phyloP scores from a whole-genome alignment of 1,284 basidiomycete species.

The Anthracocystis setariae region DNA sequence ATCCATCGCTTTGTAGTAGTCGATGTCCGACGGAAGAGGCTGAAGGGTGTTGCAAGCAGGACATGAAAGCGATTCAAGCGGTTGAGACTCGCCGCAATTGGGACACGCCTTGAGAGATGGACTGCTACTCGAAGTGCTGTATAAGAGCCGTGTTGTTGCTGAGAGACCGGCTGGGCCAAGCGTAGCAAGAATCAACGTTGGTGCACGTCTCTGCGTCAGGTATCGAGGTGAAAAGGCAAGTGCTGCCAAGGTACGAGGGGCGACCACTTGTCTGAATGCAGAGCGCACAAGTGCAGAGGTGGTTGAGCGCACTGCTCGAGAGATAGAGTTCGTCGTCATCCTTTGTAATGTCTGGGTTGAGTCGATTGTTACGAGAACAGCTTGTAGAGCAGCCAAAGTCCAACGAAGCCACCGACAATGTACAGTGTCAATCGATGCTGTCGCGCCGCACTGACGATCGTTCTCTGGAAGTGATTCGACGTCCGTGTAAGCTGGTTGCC shows the following conservation, averaged over 20 bases:
- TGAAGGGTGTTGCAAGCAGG: slow-evolving; percentile 53
- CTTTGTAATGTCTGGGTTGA: background rate
- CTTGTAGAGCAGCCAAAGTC: slow-evolving; percentile 56
- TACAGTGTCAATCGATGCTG: slow-evolving; percentile 52
- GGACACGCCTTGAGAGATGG: slow-evolving; percentile 39
- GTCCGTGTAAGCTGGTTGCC: slow-evolving; percentile 41
- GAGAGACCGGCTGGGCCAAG: too few relatives aligned
- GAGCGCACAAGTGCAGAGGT: background rate
- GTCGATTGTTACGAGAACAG: slow-evolving; percentile 33
- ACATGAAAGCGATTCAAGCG: slow-evolving; percentile 46
- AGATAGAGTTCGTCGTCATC: background rate
- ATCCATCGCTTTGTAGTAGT: slow-evolving; percentile 59
- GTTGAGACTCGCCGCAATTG: slow-evolving; percentile 36
- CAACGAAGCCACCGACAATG: slow-evolving; percentile 52
- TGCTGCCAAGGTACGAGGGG: background rate
- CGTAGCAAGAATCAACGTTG: background rate
- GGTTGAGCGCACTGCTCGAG: background rate
- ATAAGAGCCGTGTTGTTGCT: background rate
- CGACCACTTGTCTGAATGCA: background rate
- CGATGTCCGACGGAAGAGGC: slow-evolving; percentile 50
- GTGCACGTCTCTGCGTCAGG: background rate
- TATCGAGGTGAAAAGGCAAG: background rate
- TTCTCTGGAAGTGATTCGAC: slow-evolving; percentile 47
- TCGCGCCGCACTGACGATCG: slow-evolving; percentile 45
- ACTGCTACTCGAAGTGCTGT: slow-evolving; percentile 14